Conservation (phyloP, 192 early-diverging fungal species). For the Coemansia sp. region DNA sequence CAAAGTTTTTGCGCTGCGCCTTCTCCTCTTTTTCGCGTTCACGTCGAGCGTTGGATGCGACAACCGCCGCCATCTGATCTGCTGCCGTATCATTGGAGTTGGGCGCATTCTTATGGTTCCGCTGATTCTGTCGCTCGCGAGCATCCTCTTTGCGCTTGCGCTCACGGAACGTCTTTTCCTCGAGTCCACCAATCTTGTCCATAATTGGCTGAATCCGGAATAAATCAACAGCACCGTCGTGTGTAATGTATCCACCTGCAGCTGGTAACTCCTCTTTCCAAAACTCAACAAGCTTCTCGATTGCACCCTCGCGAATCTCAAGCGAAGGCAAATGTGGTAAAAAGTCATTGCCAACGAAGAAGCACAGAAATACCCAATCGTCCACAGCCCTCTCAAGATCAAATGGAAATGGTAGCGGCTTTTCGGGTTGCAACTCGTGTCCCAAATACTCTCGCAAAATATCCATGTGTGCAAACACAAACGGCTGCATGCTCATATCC, state of each 20-base stretch:
- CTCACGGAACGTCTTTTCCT: constrained; percentile 74
- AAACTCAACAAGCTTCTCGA: constrained; percentile 81
- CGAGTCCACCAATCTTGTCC: constrained; percentile 77
- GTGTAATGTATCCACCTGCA: constrained; percentile 82
- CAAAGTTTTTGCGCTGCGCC: constrained; percentile 49
- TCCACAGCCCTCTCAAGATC: constrained; percentile 91
- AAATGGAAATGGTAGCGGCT: constrained; percentile 69
- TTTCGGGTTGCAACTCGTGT: constrained; percentile 69
- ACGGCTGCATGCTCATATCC: constrained; percentile 59
- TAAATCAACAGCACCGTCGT: constrained; percentile 75
- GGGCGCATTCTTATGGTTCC: constrained; percentile 1
- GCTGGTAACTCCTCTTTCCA: constrained; percentile 83
- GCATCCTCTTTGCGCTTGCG: constrained; percentile 58
- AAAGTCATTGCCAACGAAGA: constrained; percentile 99
- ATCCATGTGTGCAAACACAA: constrained; percentile 79
- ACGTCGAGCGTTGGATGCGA: constrained; percentile 51
- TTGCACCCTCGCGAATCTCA: constrained; percentile 92
- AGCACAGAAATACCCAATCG: constrained; percentile 95
- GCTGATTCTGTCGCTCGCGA: constrained; percentile 41
- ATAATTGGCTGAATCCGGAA: constrained; percentile 77
- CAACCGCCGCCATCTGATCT: constrained; percentile 50
- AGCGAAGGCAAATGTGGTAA: constrained; percentile 91
- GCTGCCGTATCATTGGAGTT: constrained; percentile 47
- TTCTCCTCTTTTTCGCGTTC: constrained; percentile 19
- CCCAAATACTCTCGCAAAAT: constrained; percentile 91